Evolutionary conservation across 2,329 filamentous ascomycete species (phyloP).

Genomic region (Metarhizium guizhouense): DNA sequence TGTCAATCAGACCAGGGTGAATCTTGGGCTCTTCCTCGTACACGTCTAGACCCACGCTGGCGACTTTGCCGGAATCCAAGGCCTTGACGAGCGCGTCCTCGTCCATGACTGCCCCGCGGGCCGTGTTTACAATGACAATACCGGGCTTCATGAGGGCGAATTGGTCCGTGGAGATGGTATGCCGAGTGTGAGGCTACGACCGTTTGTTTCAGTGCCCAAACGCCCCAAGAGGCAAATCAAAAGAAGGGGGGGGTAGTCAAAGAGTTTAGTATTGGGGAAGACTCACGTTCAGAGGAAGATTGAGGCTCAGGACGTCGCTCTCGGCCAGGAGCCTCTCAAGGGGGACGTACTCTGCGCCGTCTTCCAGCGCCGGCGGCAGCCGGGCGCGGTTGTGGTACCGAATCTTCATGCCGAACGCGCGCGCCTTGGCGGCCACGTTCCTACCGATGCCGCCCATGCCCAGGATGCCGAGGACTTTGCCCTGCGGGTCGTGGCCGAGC

Average conservation of each 20-base stretch:
- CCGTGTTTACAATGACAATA: constrained; percentile 73
- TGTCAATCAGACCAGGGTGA: constrained; percentile 61
- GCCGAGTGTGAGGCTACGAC: constrained; percentile 51
- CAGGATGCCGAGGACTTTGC: constrained; percentile 70
- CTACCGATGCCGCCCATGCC: constrained; percentile 83
- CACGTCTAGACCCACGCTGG: constrained; percentile 67
- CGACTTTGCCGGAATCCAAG: constrained; percentile 59
- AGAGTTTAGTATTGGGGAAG: constrained; percentile 18
- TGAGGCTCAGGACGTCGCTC: constrained; percentile 72
- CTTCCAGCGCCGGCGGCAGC: constrained; percentile 46
- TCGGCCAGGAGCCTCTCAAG: constrained; percentile 63
- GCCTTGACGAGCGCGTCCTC: constrained; percentile 71
- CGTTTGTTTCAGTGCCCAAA: not conserved
- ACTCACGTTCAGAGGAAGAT: constrained; percentile 72
- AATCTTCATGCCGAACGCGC: constrained; percentile 66
- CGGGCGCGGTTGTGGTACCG: constrained; percentile 65
- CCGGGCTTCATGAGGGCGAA: constrained; percentile 72
- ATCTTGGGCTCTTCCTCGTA: constrained; percentile 74
- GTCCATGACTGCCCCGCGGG: constrained; percentile 73
- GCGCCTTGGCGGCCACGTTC: constrained; percentile 65
- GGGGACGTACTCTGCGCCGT: constrained; percentile 56
- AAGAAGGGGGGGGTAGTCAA: too few relatives aligned
- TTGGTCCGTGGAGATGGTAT: constrained; percentile 63
- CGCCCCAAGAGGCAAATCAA: too few relatives aligned
- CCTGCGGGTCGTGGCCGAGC: constrained; percentile 67